Evolutionary conservation across 192 early-diverging fungal genomes (phyloP), one percentile per base, ranked within the genome.

Genomic region (Pecoramyces ruminantium): DNA sequence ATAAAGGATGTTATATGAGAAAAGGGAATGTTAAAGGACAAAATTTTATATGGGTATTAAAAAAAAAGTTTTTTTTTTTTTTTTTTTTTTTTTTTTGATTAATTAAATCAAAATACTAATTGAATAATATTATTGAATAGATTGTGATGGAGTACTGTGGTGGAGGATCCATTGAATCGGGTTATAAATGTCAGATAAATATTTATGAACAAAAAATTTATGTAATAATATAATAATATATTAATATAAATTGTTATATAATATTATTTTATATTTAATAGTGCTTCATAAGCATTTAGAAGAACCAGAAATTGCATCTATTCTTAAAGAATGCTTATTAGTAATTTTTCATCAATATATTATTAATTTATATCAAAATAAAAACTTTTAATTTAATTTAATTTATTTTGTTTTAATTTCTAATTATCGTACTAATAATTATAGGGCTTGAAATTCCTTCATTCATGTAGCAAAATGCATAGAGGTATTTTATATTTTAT

Each of bases 111-210:
- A n/a, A n/a, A n/a, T n/a, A n/a, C n/a, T n/a, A n/a, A n/a, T n/a
- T n/a, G n/a, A n/a, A n/a, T n/a, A n/a, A n/a, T n/a, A n/a, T n/a
- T n/a, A n/a, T n/a, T n/a, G n/a, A 67, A n/a, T 67, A 67, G 87
- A 90, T 91, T 67, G 87, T 85, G 11, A 91, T 91, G 90, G 89
- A 91, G 80, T 91, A 84, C 80, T 90, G 89, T 80, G 90, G 89
- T 13, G 90, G 90, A 25, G 90, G 90, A 25, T 84, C 84, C 4
- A 86, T 91, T 15, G 90, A 91, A 79, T 83, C 84, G 4, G 81
- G 83, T 21, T 89, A 87, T 80, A 91, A 89, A 80, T 80, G 89
- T 89, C 81, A 9, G 80, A n/a, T 81, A 16, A 5, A n/a, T 18
- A n/a, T 77, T 77, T 28, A 39, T 51, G 17, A 21, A n/a, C n/a